Evolutionary conservation across 2,329 filamentous ascomycete genomes (phyloP), one percentile per base, ranked within the genome.

Genomic region (Penicillium sp.): DNA sequence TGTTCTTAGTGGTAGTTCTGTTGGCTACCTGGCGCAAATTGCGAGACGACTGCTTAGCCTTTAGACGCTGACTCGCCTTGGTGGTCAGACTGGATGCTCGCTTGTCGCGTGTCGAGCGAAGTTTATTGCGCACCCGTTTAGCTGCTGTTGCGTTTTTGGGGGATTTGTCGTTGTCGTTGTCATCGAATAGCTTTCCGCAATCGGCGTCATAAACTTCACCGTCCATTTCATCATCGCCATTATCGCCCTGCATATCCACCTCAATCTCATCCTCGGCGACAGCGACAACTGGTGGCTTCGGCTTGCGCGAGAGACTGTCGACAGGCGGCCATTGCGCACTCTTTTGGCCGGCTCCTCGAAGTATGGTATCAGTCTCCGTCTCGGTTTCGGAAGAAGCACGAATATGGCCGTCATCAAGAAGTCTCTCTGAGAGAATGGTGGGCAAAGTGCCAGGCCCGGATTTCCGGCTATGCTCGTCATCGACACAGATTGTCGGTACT

Each of bases 361-460:
- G 24, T 16, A 28, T n/a, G 21, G 21, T 24, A 1, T 23, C 21
- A 23, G 47, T 38, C 12, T 50, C 47, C 9, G 30, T 50, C 12
- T 50, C 47, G 20, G 35, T 26, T 16, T 52, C 49, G 23, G 11
- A 30, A 28, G 35, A 14, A 28, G 30, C 21, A 16, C 40, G 28
- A 35, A 43, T 30, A 26, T 48, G 18, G 5, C 30, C 24, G 16
- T 47, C 65, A 55, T 71, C 66, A 5, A 79, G 65, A 23, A 79
- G 65, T 58, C 76, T 65, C 61, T 79, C 77, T 2, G 77, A 79
- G 1, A 75, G 77, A 28, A 79, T 64, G 7, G 74, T 72, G 5
- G 77, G 69, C 6, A 79, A 64, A 52, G 68, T 69, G 9, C 75
- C 74, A 0, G 76, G 75, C 2, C 74, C 68, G 47, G 78, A 78